Percentiles rank a stretch among this genome's conserved stretches.
These are phyloP conservation scores for Periglandula ipomoeae DNA, from an alignment of 2,329 filamentous ascomycete genomes.

Conservation along the genomic window DNA sequence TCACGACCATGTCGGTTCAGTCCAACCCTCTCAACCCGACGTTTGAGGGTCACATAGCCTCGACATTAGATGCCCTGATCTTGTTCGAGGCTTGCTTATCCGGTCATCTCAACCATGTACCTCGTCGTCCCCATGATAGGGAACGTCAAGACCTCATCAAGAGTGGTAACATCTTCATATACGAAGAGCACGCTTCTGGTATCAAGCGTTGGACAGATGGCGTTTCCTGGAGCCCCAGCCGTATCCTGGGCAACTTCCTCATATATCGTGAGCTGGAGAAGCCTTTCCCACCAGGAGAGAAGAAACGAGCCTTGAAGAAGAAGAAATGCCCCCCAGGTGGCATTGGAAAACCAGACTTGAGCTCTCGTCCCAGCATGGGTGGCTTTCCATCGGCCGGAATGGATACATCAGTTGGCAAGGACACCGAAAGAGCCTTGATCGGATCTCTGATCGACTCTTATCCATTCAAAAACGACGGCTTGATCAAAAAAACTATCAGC, in stretches of 20 bases:
- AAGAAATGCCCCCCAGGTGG: constrained; percentile 33
- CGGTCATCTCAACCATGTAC: constrained; percentile 64
- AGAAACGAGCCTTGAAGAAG: constrained; percentile 74
- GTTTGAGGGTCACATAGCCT: constrained; percentile 57
- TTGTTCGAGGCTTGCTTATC: constrained; percentile 72
- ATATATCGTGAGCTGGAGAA: constrained; percentile 76
- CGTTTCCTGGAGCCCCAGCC: constrained; percentile 81
- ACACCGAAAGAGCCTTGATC: constrained; percentile 42
- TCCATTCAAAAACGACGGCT: constrained; percentile 69
- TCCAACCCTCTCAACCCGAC: constrained; percentile 46
- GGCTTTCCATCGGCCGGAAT: constrained; percentile 6
- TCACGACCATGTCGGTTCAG: background rate
- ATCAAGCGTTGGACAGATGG: constrained; percentile 95
- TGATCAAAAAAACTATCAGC: constrained; percentile 91
- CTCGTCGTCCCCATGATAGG: constrained; percentile 76
- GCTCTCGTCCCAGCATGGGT: constrained; percentile 14
- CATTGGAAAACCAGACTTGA: constrained; percentile 24
- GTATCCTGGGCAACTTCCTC: constrained; percentile 76
- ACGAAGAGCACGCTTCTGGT: constrained; percentile 81
- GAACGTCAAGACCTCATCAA: constrained; percentile 69
- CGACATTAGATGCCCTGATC: constrained; percentile 65
- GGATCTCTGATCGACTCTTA: constrained; percentile 88
- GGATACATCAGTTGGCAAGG: constrained; percentile 14
- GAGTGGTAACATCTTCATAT: constrained; percentile 83
- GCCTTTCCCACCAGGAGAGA: constrained; percentile 72